Percentiles rank a stretch among this genome's conserved stretches.
phyloP scores from a whole-genome alignment of 257 asterid genomes.

The Solanum bukasovii region DNA sequence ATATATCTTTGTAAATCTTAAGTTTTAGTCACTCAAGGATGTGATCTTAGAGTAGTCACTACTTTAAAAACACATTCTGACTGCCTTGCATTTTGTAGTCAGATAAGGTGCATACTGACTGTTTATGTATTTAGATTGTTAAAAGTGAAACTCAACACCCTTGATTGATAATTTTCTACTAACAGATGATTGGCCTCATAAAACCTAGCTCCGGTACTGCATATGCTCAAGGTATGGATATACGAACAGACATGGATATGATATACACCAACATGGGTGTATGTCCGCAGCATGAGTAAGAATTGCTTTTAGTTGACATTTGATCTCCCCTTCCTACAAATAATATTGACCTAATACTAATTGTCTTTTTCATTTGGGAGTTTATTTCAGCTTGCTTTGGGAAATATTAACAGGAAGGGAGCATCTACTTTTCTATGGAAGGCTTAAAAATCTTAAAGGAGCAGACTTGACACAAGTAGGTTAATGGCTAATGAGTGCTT shows the following conservation, averaged over 20 bases:
- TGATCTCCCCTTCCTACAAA: neutral
- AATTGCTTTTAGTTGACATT: neutral
- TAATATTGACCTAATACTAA: neutral
- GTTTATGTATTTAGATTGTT: neutral
- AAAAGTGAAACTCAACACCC: neutral
- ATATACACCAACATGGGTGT: slow-evolving; percentile 99
- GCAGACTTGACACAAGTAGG: slow-evolving; percentile 60
- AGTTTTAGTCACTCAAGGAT: neutral
- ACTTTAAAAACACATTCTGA: neutral
- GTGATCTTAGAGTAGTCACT: neutral
- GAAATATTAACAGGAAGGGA: slow-evolving; percentile 79
- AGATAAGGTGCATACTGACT: neutral
- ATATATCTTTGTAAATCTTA: neutral
- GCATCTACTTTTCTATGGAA: slow-evolving; percentile 91
- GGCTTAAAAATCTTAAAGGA: slow-evolving; percentile 94
- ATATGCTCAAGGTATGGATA: slow-evolving; percentile 72
- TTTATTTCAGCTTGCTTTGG: slow-evolving; percentile 64
- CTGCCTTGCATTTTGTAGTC: neutral
- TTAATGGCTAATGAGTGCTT: neutral
- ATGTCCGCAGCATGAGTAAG: slow-evolving; percentile 98
- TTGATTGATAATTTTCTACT: slow-evolving; percentile 1
- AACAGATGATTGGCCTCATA: slow-evolving; percentile 91
- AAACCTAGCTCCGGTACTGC: slow-evolving; percentile 88
- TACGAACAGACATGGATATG: slow-evolving; percentile 57
- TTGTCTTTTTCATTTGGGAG: neutral